Base-by-base conservation (phyloP, 306 rosid genomes). In the Dicorynia guianensis region DNA sequence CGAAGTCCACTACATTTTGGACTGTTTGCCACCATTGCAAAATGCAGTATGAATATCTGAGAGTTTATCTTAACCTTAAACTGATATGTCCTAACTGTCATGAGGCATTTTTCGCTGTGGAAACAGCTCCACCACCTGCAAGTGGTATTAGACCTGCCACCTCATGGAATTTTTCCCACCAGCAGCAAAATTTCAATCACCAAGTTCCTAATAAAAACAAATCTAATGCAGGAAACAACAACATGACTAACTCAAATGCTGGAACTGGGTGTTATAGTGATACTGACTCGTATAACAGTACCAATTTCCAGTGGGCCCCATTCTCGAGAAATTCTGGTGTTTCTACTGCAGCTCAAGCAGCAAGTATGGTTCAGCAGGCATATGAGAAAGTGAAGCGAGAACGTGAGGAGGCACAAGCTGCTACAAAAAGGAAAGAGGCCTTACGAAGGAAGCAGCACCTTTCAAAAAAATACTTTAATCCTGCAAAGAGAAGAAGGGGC, bases 11-110 rank as follows among this genome's bases (percentile, higher is more conserved):
- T 74, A 92, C 99, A 58, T 95, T 95, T 79, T 95, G 99, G 99
- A 95, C 99, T 4, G 93, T 89, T 53, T 95, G 99, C 72, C 81
- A 81, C 50, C 74, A 81, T 65, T 95, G 99, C 86, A 92, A 87
- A 84, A 95, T 95, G 97, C 99, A 95, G 63, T 95, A 92, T 6
- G 99, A 95, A 84, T 95, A 95, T 83, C 90, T 92, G 39, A 80
- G 96, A 76, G 86, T 92, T 62, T 95, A 95, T 84, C 90, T 92
- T 56, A 90, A 92, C 56, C 97, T 90, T 74, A 89, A 92, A 81
- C 97, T 95, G 63, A 80, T 95, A 38, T 95, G 99, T 82, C 99
- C 97, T 36, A 92, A 87, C 80, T 95, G 99, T 80, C 93, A 89
- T 38, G 91, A 88, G 72, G 87, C 97, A 43, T 95, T 92, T 82